phyloP scores from a whole-genome alignment of 495 filamentous ascomycete genomes.

The Tetracladium marchalianum region DNA sequence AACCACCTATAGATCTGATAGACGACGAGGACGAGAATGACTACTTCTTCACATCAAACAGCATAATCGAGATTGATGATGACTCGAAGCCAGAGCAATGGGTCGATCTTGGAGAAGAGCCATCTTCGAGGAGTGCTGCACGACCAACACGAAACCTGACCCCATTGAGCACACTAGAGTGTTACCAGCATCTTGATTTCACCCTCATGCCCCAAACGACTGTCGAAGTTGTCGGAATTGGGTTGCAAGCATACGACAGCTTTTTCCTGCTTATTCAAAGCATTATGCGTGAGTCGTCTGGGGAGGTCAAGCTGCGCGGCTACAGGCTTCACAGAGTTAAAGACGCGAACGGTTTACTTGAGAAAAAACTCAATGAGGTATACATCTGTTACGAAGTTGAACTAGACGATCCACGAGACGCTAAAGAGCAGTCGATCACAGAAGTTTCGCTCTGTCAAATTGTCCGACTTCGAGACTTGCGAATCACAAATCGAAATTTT shows the following conservation, averaged over 20 bases:
- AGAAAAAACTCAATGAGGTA: slow-evolving; percentile 41
- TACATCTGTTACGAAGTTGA: slow-evolving; percentile 39
- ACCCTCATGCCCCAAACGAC: slow-evolving; percentile 20
- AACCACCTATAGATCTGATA: too few species aligned
- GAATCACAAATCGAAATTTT: slow-evolving; percentile 43
- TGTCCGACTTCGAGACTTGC: slow-evolving; percentile 27
- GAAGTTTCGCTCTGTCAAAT: slow-evolving; percentile 29
- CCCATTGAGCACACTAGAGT: slow-evolving; percentile 10
- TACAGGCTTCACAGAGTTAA: slow-evolving; percentile 27
- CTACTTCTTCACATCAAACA: too few species aligned
- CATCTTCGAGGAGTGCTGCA: too few species aligned
- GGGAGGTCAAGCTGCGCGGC: slow-evolving; percentile 29
- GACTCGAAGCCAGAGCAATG: too few species aligned
- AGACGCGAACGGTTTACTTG: slow-evolving; percentile 29
- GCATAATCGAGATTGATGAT: too few species aligned
- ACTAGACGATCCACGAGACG: slow-evolving; percentile 27
- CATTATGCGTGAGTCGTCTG: slow-evolving; percentile 24
- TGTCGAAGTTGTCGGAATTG: slow-evolving; percentile 22
- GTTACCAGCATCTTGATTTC: slow-evolving; percentile 12
- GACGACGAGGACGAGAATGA: too few species aligned
- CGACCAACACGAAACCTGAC: too few species aligned
- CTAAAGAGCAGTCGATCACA: slow-evolving; percentile 33
- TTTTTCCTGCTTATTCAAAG: slow-evolving; percentile 31
- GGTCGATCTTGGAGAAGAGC: too few species aligned
- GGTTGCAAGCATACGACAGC: slow-evolving; percentile 4